Conservation (phyloP, 352 stramenopile species). For the Halophytophthora polymorphica region DNA sequence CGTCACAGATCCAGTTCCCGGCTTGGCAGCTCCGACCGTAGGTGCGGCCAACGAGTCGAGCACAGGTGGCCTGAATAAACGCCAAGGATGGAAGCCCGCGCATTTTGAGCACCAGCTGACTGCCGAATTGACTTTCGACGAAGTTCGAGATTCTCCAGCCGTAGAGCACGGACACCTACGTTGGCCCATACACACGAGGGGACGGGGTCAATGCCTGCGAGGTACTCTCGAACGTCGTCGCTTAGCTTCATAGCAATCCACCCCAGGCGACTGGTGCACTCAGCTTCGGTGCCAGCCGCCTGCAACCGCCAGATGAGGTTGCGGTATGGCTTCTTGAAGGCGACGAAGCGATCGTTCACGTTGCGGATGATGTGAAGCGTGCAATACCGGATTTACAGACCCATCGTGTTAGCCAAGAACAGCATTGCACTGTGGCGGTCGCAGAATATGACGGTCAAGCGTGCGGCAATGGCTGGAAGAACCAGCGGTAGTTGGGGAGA, state of each 20-base stretch:
- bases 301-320: not conserved
- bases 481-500: not conserved
- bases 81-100: not conserved
- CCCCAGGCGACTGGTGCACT: not conserved
- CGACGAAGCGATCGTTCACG: not conserved
- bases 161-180: not conserved
- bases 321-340: not conserved
- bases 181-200: constrained; percentile 4
- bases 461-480: not conserved
- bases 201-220: not conserved
- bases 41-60: not conserved
- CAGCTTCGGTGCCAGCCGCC: not conserved
- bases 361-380: not conserved
- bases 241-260: constrained; percentile 1
- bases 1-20: not conserved
- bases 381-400: not conserved
- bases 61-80: constrained; percentile 5
- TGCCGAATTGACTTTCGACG: constrained; percentile 5
- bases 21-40: not conserved
- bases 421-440: not conserved
- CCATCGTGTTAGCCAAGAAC: not conserved
- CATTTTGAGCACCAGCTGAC: constrained; percentile 3
- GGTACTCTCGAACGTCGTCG: not conserved
- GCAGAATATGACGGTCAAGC: not conserved
- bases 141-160: constrained; percentile 7